Percentiles rank a stretch among this genome's conserved stretches.
Evolutionary conservation across 176 grass and related monocot genomes (phyloP).

Genomic region (Oryza longistaminata): DNA sequence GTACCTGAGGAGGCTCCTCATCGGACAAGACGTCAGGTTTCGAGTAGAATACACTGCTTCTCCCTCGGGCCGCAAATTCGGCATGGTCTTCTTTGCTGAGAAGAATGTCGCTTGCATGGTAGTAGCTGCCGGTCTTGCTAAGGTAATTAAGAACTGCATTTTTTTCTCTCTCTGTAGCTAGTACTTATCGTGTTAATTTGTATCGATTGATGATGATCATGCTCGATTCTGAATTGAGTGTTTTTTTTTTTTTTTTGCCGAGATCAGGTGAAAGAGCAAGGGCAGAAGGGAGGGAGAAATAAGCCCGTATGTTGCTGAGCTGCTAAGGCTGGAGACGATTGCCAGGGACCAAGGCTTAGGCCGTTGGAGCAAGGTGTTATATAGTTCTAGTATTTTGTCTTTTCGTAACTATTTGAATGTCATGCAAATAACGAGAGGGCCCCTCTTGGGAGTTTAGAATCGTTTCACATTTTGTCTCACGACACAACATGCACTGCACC

Average conservation of each 20-base stretch:
- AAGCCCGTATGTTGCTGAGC: slow-evolving; percentile 63
- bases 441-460: too few relatives aligned
- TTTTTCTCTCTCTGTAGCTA: too few relatives aligned
- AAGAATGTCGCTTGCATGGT: slow-evolving; percentile 77
- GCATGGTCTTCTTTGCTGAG: slow-evolving; percentile 79
- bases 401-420: too few relatives aligned
- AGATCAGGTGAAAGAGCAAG: slow-evolving; percentile 56
- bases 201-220: neutral
- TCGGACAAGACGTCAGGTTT: slow-evolving; percentile 90
- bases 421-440: too few relatives aligned
- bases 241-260: neutral
- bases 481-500: neutral
- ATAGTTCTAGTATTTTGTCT: neutral
- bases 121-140: slow-evolving; percentile 87
- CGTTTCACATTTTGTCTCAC: neutral
- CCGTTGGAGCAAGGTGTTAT: slow-evolving; percentile 95
- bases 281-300: slow-evolving; percentile 71
- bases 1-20: slow-evolving; percentile 70
- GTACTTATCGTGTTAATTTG: neutral
- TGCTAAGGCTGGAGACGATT: slow-evolving; percentile 66
- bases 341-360: slow-evolving; percentile 88
- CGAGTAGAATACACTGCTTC: slow-evolving; percentile 77
- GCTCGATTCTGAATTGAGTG: neutral
- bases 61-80: slow-evolving; percentile 83
- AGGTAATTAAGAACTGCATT: slow-evolving; percentile 40